Percentiles rank a stretch among this genome's conserved stretches.
Conservation (phyloP, 768 basidiomycete genomes). For the Termitomyces sp. region DNA sequence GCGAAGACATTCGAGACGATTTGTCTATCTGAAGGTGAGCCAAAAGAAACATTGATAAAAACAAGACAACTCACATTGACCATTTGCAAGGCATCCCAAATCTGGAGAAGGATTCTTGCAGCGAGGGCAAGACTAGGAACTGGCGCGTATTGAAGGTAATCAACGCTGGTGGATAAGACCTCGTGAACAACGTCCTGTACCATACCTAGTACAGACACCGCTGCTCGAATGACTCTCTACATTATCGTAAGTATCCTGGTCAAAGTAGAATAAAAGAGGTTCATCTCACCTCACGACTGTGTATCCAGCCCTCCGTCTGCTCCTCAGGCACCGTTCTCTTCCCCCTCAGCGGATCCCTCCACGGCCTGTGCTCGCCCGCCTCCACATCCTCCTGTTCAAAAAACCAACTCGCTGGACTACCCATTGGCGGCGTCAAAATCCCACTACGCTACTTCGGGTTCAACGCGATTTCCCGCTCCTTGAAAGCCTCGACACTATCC, state of each 20-base stretch:
- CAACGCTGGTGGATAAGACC: conserved; percentile 36
- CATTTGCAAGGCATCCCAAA: conserved; percentile 59
- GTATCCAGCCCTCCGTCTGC: conserved; percentile 34
- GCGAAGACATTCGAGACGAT: conserved; percentile 61
- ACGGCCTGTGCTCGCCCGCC: conserved; percentile 18
- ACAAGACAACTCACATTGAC: conserved; percentile 51
- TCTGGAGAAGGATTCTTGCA: conserved; percentile 46
- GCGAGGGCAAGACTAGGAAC: conserved; percentile 51
- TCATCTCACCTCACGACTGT: conserved; percentile 30
- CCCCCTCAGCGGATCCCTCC: conserved; percentile 26
- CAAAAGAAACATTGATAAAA: background rate
- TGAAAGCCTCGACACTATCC: background rate
- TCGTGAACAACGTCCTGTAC: conserved; percentile 42
- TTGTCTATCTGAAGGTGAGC: no score
- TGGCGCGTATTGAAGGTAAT: conserved; percentile 48
- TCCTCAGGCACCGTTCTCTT: conserved; percentile 34
- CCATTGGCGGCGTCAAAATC: background rate
- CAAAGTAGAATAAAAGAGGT: background rate
- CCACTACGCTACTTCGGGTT: background rate
- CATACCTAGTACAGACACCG: conserved; percentile 35
- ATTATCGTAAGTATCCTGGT: background rate
- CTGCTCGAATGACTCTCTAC: conserved; percentile 33
- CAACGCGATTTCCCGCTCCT: background rate
- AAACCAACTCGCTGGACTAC: background rate
- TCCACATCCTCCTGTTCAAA: background rate